phyloP scores from a whole-genome alignment of 805 yeast species.

The Saccharomyces eubayanus region DNA sequence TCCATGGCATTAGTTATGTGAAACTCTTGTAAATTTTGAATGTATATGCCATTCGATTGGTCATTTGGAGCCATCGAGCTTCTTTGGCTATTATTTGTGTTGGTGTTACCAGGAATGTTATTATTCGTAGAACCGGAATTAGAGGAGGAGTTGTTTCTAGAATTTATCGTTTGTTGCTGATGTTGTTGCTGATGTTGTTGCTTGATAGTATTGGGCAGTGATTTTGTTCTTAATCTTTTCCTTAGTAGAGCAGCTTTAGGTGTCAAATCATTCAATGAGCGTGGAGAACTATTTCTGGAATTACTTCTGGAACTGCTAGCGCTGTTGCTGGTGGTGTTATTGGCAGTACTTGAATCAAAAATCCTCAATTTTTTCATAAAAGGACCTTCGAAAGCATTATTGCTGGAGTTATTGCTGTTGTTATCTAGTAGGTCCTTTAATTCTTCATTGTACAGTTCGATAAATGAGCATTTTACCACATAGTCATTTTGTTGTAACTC shows the following conservation, averaged over 20 bases:
- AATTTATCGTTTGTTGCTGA: conserved; percentile 4
- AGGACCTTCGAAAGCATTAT: conserved; percentile 5
- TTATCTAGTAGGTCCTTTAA: conserved; percentile 56
- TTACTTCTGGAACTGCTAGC: conserved; percentile 8
- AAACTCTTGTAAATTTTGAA: conserved; percentile 60
- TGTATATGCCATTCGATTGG: conserved; percentile 34
- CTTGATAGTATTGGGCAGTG: background rate
- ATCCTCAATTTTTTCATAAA: conserved; percentile 44
- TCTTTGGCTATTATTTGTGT: background rate
- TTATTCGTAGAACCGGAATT: background rate
- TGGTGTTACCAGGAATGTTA: background rate
- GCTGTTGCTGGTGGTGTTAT: conserved; percentile 4
- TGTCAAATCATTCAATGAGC: conserved; percentile 1
- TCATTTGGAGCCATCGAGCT: conserved; percentile 5
- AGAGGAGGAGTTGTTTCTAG: conserved; percentile 1
- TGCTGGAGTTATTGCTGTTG: background rate
- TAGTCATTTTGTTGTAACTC: conserved; percentile 39
- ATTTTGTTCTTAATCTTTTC: conserved; percentile 3
- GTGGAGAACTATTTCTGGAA: conserved; percentile 23
- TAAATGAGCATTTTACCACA: conserved; percentile 66
- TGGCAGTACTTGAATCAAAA: conserved; percentile 34
- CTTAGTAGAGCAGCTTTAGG: conserved; percentile 8
- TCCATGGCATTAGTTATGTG: conserved; percentile 45
- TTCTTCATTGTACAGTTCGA: conserved; percentile 85
- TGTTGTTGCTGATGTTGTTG: conserved; percentile 10